These are phyloP conservation scores for Aspergillus incahuasiensis DNA, from an alignment of 495 filamentous ascomycete genomes.

Conservation along the genomic window DNA sequence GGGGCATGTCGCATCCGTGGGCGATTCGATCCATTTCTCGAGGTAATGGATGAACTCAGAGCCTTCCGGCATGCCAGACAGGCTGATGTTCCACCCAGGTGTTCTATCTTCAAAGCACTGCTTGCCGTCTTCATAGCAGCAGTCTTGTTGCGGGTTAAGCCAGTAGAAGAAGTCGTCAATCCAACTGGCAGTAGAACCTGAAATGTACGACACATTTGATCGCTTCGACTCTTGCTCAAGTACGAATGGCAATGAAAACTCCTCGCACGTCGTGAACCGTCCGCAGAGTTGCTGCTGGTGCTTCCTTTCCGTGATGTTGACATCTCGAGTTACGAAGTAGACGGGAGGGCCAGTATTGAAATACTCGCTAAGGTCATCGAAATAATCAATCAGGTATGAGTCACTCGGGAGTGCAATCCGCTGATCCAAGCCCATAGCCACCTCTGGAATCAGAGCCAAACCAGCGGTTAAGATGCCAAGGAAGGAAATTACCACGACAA, in stretches of 20 bases:
- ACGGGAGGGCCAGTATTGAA: slow-evolving; percentile 89
- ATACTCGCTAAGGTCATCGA: slow-evolving; percentile 91
- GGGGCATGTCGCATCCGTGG: slow-evolving; percentile 78
- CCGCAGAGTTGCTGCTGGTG: slow-evolving; percentile 84
- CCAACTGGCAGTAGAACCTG: slow-evolving; percentile 93
- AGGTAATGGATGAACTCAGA: slow-evolving; percentile 83
- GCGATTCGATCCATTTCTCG: slow-evolving; percentile 72
- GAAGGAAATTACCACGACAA: slow-evolving; percentile 69
- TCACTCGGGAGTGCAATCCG: slow-evolving; percentile 88
- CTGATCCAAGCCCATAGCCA: slow-evolving; percentile 87
- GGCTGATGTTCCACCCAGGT: slow-evolving; percentile 80
- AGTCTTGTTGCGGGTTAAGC: slow-evolving; percentile 84
- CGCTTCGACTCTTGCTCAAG: slow-evolving; percentile 91
- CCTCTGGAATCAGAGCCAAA: slow-evolving; percentile 74
- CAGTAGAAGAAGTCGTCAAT: slow-evolving; percentile 94
- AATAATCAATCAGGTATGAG: slow-evolving; percentile 90
- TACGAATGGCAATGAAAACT: slow-evolving; percentile 77
- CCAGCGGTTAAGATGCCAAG: slow-evolving; percentile 82
- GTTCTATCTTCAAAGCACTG: slow-evolving; percentile 72
- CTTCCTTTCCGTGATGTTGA: slow-evolving; percentile 68
- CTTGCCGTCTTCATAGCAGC: slow-evolving; percentile 64
- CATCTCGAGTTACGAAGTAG: slow-evolving; percentile 83
- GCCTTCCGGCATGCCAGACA: slow-evolving; percentile 88
- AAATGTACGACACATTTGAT: slow-evolving; percentile 81
- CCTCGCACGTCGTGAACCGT: slow-evolving; percentile 83